Base-by-base conservation (phyloP, 768 basidiomycete species). In the Lentinula lateritia region DNA sequence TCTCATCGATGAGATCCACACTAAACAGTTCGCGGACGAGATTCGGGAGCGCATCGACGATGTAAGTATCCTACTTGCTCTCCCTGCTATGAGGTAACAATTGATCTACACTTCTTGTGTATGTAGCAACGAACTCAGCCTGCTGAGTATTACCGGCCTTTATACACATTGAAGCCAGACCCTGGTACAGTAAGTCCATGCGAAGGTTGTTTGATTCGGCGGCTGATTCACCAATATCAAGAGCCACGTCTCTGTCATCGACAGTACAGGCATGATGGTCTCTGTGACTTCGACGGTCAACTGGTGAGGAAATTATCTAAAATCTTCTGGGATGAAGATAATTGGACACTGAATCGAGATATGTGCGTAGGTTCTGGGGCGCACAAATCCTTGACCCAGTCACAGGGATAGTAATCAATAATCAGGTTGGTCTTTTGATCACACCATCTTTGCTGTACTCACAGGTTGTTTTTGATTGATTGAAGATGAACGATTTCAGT, bases 401-500 rank as follows among this genome's bases (percentile, higher is more conserved):
- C 50, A 89, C 88, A 0, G 89, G 89, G 0, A 76, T 90, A 20
- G 79, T 90, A 48, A 72, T 91, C 58, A 90, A 90, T 65, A 82
- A 90, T 64, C 85, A 88, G 75, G 83, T 79, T 64, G 65, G 75
- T 12, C 16, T 39, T 34, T 13, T 39, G 1, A 39, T 39, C 38
- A 1, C 38, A 9, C 43, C 3, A 5, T 7, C 15, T 45, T 45
- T 16, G 15, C 43, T 45, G 43, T 15, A 15, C 16, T n/a, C n/a
- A 43, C 6, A n/a, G 0, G 16, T 16, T n/a, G 23, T 8, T 23
- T 1, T 9, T 41, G 12, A 45, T 32, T 16, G 45, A 28, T 20
- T 36, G 42, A 6, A 87, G 83, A 91, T 93, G 90, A 92, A 94
- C 64, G 96, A 98, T 72, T 98, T 98, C 72, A 90, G 93, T 10